A percentile compares a stretch with the other conserved stretches of the same genome.
These are phyloP conservation scores for Tothia fuscella DNA, from an alignment of 2,329 filamentous ascomycete species.

Conservation along the genomic window DNA sequence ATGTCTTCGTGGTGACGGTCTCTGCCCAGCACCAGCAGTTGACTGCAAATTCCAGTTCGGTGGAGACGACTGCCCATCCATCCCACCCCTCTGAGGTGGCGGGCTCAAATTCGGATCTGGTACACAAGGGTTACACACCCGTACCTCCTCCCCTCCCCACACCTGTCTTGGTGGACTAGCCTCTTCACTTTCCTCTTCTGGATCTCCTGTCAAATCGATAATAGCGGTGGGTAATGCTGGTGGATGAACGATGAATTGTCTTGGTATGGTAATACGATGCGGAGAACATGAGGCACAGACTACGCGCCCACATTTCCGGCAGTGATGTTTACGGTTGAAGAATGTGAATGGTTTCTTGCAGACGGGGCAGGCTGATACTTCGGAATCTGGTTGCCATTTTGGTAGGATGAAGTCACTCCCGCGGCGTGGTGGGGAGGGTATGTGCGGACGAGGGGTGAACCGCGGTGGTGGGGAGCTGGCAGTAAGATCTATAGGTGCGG, in stretches of 20 bases:
- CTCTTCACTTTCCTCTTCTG: too few relatives aligned
- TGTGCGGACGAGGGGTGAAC: background rate
- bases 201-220: slow-evolving; percentile 35
- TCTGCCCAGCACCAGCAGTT: background rate
- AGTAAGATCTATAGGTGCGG: background rate
- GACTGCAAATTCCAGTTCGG: background rate
- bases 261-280: slow-evolving; percentile 86
- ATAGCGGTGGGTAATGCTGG: slow-evolving; percentile 35
- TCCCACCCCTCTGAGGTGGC: slow-evolving; percentile 34
- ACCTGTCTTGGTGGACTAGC: slow-evolving; percentile 22
- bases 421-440: background rate
- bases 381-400: slow-evolving; percentile 77
- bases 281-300: slow-evolving; percentile 86
- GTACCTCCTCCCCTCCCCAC: slow-evolving; percentile 55
- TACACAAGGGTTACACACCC: slow-evolving; percentile 62
- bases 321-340: slow-evolving; percentile 85
- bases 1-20: background rate
- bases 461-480: background rate
- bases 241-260: slow-evolving; percentile 82
- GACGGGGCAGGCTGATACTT: slow-evolving; percentile 74
- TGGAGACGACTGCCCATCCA: background rate
- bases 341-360: slow-evolving; percentile 71
- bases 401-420: slow-evolving; percentile 47
- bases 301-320: slow-evolving; percentile 84
- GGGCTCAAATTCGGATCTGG: slow-evolving; percentile 54